These are phyloP conservation scores for Solanum lycopersicoides DNA, from an alignment of 257 asterid species.

Conservation along the genomic window DNA sequence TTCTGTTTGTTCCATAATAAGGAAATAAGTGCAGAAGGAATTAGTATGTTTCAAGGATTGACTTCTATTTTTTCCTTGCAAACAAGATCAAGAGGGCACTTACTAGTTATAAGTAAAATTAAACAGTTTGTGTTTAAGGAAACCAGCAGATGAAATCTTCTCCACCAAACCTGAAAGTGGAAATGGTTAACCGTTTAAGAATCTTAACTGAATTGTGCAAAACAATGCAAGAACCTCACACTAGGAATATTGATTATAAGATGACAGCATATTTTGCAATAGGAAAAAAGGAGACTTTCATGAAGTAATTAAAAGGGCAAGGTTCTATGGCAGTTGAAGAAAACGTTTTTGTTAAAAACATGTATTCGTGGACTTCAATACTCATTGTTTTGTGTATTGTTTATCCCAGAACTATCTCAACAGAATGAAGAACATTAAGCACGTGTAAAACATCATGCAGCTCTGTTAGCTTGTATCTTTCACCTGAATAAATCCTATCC, in stretches of 20 bases:
- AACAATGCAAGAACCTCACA: neutral
- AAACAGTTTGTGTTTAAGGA: slow-evolving; percentile 44
- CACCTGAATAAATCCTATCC: slow-evolving; percentile 77
- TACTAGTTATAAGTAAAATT: slow-evolving; percentile 66
- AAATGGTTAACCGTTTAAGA: neutral
- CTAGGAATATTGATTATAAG: neutral
- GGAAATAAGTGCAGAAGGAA: neutral
- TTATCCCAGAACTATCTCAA: neutral
- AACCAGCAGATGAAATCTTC: slow-evolving; percentile 56
- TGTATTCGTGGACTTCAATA: neutral
- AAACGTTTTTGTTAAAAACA: neutral
- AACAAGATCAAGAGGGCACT: slow-evolving; percentile 3
- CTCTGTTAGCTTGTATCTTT: neutral
- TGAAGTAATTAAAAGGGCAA: neutral
- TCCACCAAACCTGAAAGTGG: slow-evolving; percentile 45
- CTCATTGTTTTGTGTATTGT: neutral
- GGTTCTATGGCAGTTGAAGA: neutral
- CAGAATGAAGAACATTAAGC: neutral
- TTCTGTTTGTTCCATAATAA: neutral
- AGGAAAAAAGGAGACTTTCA: neutral
- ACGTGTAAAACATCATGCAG: neutral
- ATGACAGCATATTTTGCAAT: neutral
- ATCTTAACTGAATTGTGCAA: neutral
- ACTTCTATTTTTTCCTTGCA: neutral
- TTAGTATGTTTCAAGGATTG: neutral